These are phyloP conservation scores for Epicoccum sorghinum DNA, from an alignment of 2,329 filamentous ascomycete species.

Conservation along the genomic window DNA sequence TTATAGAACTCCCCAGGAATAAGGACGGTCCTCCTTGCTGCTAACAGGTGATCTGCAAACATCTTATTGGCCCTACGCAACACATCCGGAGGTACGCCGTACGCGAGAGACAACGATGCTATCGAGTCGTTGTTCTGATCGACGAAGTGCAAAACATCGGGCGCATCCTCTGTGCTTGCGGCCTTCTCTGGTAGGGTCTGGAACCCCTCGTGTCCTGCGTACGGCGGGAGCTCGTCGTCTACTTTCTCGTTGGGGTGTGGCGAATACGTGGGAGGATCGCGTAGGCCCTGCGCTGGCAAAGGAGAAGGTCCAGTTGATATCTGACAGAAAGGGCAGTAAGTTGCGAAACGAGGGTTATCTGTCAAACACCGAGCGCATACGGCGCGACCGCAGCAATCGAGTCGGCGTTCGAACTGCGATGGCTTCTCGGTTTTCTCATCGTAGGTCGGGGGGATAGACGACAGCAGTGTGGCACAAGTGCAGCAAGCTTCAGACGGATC, in stretches of 20 bases:
- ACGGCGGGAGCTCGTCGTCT: conserved; percentile 54
- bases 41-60: conserved; percentile 72
- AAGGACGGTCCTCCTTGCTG: conserved; percentile 70
- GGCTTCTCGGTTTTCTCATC: conserved; percentile 66
- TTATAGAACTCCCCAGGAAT: conserved; percentile 75
- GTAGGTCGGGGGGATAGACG: conserved; percentile 59
- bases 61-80: conserved; percentile 73
- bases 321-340: conserved; percentile 78
- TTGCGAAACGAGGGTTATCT: conserved; percentile 71
- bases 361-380: conserved; percentile 75
- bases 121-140: conserved; percentile 72
- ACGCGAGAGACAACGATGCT: conserved; percentile 71
- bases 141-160: conserved; percentile 77
- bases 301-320: conserved; percentile 66
- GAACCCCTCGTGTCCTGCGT: conserved; percentile 44
- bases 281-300: conserved; percentile 65
- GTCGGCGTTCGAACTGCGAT: conserved; percentile 62
- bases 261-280: conserved; percentile 71
- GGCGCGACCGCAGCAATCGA: conserved; percentile 72
- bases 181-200: conserved; percentile 42
- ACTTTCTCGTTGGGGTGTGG: conserved; percentile 43
- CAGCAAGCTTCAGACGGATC: conserved; percentile 63
- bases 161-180: conserved; percentile 46
- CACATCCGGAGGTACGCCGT: conserved; percentile 68
- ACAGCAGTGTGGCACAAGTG: conserved; percentile 70